Conservation (phyloP, 768 basidiomycete genomes). For the Daedaleopsis nitida region DNA sequence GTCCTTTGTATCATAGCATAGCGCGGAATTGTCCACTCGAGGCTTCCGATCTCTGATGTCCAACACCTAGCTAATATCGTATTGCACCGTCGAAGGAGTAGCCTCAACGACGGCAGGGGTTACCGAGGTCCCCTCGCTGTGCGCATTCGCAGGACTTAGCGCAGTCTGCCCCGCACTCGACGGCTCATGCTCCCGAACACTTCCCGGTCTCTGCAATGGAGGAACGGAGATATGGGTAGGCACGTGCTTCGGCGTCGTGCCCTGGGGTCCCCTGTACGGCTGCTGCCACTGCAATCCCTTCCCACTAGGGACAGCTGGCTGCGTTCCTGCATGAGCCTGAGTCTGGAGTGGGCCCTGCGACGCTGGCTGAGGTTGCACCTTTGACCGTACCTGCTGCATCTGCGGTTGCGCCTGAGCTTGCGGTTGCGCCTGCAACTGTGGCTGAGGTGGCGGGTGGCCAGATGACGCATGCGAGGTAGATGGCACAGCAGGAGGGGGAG, state of each 20-base stretch:
- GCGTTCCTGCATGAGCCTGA: neutral
- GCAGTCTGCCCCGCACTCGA: neutral
- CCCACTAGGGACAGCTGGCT: neutral
- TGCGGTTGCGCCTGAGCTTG: neutral
- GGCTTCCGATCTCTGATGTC: no score
- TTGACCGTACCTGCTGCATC: neutral
- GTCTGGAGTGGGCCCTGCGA: neutral
- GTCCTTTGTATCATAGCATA: no score
- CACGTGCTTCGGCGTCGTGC: neutral
- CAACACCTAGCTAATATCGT: no score
- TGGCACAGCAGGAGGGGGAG: neutral
- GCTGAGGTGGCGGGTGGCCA: neutral
- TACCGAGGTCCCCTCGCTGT: no score
- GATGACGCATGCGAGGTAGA: neutral
- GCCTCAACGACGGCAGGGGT: no score
- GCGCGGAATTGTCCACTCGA: no score
- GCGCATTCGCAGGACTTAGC: no score
- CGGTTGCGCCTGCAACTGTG: neutral
- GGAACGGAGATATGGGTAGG: neutral
- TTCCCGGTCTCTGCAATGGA: neutral
- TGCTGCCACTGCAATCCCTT: conserved; percentile 37
- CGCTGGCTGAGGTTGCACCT: neutral
- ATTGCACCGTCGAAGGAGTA: no score
- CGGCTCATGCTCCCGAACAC: neutral
- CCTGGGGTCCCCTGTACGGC: conserved; percentile 34